phyloP scores from a whole-genome alignment of 768 basidiomycete species.

The Suillus decipiens region DNA sequence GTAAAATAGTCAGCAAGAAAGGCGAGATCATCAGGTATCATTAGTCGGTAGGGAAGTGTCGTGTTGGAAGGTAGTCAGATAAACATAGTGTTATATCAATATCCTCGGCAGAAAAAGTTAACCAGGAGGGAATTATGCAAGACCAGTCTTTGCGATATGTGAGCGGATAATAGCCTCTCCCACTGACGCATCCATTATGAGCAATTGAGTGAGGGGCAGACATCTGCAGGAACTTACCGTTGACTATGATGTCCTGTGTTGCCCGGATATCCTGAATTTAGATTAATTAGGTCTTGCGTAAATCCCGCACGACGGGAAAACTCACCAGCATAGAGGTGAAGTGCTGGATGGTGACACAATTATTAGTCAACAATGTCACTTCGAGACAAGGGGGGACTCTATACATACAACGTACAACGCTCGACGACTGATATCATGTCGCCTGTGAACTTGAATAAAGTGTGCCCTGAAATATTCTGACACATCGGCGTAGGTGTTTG shows the following conservation, averaged over 20 bases:
- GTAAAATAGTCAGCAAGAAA: conserved; percentile 7
- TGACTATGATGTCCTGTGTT: conserved; percentile 64
- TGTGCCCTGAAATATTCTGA: conserved; percentile 85
- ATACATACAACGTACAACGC: conserved; percentile 64
- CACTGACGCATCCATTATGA: conserved; percentile 38
- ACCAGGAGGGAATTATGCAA: conserved; percentile 22
- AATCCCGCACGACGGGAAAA: conserved; percentile 12
- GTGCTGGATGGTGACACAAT: conserved; percentile 43
- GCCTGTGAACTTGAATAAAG: conserved; percentile 73
- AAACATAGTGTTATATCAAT: conserved; percentile 5
- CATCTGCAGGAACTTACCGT: conserved; percentile 42
- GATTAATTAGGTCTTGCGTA: conserved; percentile 2
- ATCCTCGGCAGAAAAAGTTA: background rate
- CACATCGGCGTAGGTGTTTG: conserved; percentile 70
- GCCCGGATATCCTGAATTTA: conserved; percentile 59
- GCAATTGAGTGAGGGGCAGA: background rate
- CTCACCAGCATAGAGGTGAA: conserved; percentile 71
- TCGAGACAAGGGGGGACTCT: background rate
- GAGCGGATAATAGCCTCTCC: conserved; percentile 69
- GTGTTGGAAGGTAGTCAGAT: conserved; percentile 8
- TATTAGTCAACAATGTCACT: conserved; percentile 8
- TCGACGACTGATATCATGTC: conserved; percentile 59
- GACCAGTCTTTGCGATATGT: conserved; percentile 58
- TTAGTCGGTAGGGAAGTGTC: conserved; percentile 2
- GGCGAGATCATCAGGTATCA: conserved; percentile 5